Base-by-base conservation (phyloP, 352 stramenopile genomes). In the Pythium chondricola region DNA sequence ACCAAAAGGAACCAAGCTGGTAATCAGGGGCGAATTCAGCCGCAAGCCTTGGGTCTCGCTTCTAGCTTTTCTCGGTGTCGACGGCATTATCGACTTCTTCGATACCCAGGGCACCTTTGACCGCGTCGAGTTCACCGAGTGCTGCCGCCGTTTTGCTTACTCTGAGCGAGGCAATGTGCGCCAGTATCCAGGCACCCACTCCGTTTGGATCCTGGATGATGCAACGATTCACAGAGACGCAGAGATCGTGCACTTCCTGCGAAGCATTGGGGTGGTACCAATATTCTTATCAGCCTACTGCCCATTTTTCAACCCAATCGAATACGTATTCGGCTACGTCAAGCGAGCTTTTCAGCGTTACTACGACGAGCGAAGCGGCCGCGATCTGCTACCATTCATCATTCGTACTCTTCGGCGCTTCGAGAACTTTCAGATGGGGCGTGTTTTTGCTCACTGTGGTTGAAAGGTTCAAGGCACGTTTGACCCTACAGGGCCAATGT, bases 241-340 rank as follows among this genome's bases (percentile, higher is more conserved):
- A 14, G 48, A 74, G 17, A 66, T 71, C 45, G 52, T 74, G 13
- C 52, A 66, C 43, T 71, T 54, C 32, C 38, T 74, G 2, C 24
- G 54, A 17, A 62, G 51, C 11, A 32, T 71, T 27, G 54, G 61
- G 0, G 26, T 64, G 6, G 46, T 63, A 0, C 30, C 49, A 5
- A 58, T 65, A 10, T 63, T 71, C 16, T 31, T 66, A 8, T 61
- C 56, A 4, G 52, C 49, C 0, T 70, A 62, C 7, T 70, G 52
- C 27, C 57, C 56, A 13, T 67, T 69, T 48, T 60, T 67, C 35
- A 65, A 69, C 31, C 61, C 53, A 0, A 74, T 66, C n/a, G 57
- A 68, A 13, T 63, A 53, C n/a, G 0, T 68, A 7, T 74, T 66
- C 16, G 57, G 61, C 0, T 63, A 59, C 22, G 17, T 48, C 0